Percentiles rank a stretch among this genome's conserved stretches.
These are phyloP conservation scores for Mimosa bimucronata DNA, from an alignment of 306 rosid species.

Conservation along the genomic window DNA sequence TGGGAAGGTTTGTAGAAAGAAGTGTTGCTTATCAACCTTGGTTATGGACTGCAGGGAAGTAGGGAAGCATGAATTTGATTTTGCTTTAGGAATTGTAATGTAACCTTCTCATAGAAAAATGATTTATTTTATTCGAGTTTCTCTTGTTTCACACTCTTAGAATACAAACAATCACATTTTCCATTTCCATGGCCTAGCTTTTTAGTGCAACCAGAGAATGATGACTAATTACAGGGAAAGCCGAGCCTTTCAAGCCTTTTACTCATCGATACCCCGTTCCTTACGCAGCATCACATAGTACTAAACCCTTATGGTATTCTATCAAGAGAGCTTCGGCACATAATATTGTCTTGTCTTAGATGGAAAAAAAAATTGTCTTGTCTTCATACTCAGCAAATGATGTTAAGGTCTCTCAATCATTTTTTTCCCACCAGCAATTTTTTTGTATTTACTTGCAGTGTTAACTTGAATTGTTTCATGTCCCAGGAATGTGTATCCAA, in stretches of 20 bases:
- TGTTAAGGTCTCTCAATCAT: too few relatives aligned
- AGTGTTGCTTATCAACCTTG: constrained; percentile 94
- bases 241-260: constrained; percentile 68
- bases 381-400: constrained; percentile 82
- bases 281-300: constrained; percentile 60
- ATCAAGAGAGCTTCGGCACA: constrained; percentile 88
- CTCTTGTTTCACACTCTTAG: background rate
- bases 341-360: too few relatives aligned
- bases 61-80: constrained; percentile 89
- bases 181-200: constrained; percentile 7
- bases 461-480: background rate
- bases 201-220: background rate
- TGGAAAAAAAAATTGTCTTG: too few relatives aligned
- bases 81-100: constrained; percentile 76
- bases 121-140: background rate
- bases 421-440: too few relatives aligned
- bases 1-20: constrained; percentile 90
- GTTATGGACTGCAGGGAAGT: constrained; percentile 85
- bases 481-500: constrained; percentile 83
- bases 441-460: background rate
- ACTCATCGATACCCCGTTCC: constrained; percentile 62
- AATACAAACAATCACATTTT: background rate
- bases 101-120: constrained; percentile 40
- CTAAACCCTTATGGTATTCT: constrained; percentile 85
- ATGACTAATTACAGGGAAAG: constrained; percentile 57